Evolutionary conservation across 2,329 filamentous ascomycete genomes (phyloP), one percentile per base, ranked within the genome.

Genomic region (Calonectria naviculata): DNA sequence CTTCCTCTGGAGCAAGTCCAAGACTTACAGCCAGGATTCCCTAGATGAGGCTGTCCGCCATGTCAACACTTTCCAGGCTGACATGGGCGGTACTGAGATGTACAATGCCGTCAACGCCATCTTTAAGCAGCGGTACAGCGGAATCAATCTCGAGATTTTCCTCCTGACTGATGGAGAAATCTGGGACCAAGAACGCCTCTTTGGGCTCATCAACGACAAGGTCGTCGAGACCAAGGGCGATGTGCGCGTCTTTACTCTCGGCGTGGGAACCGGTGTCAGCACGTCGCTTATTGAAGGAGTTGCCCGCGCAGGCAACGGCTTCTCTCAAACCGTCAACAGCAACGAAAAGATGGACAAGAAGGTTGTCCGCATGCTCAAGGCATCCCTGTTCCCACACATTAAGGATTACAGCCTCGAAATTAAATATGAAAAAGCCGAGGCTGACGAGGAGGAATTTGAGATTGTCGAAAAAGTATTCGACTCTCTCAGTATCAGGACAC

Each of bases 291-390:
- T 91, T 6, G 87, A 91, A 65, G 88, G 89, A 1, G 83, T 89
- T 52, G 88, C 88, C 1, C 82, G 85, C 7, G 86, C 86, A 12
- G 89, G 90, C 2, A 87, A 87, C 24, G 89, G 89, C 3, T 91
- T 92, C 71, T 81, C 89, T 0, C 93, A 95, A 79, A 85, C 88
- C 0, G 92, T 94, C 0, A 85, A 85, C 1, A 82, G 89, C 8
- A 83, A 88, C 1, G 93, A 95, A 79, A 90, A 91, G 77, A 89
- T 94, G 81, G 90, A 93, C 75, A 88, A 84, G 73, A 93, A 93
- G 78, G 87, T 94, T 1, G 87, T 95, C 3, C 88, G 93, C 3
- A 95, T 95, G 93, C 84, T 95, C 68, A 94, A 93, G 78, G 93
- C 89, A 0, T 90, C 92, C 0, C 81, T 95, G 24, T 90, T 89